phyloP scores from a whole-genome alignment of 306 rosid genomes.

The Lathyrus tuberosus region DNA sequence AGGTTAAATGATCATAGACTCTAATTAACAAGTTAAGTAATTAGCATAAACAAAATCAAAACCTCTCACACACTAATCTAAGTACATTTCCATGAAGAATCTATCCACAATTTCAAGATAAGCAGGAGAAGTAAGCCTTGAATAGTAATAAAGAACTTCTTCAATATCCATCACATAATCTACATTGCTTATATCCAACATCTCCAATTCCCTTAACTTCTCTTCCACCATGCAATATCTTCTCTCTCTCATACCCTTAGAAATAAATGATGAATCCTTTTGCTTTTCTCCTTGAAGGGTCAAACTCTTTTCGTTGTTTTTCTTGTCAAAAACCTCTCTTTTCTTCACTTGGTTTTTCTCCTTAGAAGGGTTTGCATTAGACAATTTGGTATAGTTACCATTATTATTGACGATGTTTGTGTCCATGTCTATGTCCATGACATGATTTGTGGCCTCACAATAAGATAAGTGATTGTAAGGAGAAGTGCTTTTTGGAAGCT shows the following conservation, averaged over 20 bases:
- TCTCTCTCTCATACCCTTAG: conserved; percentile 22
- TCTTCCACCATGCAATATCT: conserved; percentile 52
- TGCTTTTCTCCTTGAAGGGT: conserved; percentile 36
- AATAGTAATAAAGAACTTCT: conserved; percentile 88
- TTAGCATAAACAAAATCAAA: background rate
- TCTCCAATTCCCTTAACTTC: conserved; percentile 80
- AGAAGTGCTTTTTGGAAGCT: conserved; percentile 72
- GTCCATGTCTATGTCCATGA: conserved; percentile 34
- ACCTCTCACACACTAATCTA: conserved; percentile 40
- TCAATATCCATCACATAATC: conserved; percentile 84
- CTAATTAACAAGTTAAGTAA: conserved; percentile 24
- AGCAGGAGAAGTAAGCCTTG: conserved; percentile 76
- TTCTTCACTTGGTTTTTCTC: conserved; percentile 20
- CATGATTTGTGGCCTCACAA: conserved; percentile 25
- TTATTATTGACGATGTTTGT: conserved; percentile 34
- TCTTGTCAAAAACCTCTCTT: conserved; percentile 26
- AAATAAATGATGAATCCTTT: conserved; percentile 35
- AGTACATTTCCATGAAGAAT: conserved; percentile 73
- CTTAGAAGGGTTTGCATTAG: conserved; percentile 36
- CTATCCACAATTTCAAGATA: conserved; percentile 83
- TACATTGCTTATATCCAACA: conserved; percentile 67
- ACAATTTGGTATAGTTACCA: conserved; percentile 35
- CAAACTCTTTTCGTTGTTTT: conserved; percentile 29
- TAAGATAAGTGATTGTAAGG: conserved; percentile 41
- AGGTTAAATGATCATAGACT: conserved; percentile 25